Conservation (phyloP, 2,329 filamentous ascomycete genomes). For the Neofusicoccum kwambonambiense region DNA sequence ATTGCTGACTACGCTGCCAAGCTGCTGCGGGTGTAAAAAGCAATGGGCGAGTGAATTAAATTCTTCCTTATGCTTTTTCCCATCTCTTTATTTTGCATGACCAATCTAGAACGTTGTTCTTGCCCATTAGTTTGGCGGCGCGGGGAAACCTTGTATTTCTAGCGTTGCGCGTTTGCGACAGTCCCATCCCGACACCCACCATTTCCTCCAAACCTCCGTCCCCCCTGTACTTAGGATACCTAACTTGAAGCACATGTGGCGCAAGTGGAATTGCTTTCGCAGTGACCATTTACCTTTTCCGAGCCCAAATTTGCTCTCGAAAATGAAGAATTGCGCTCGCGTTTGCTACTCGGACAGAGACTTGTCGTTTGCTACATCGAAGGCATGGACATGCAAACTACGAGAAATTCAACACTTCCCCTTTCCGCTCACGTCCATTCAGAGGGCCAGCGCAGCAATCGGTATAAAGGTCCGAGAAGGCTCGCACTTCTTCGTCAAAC, state of each 20-base stretch:
- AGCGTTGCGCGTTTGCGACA: slow-evolving; percentile 16
- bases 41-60: slow-evolving; percentile 9
- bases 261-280: slow-evolving; percentile 12
- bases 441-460: neutral
- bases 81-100: slow-evolving; percentile 7
- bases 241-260: slow-evolving; percentile 16
- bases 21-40: slow-evolving; percentile 70
- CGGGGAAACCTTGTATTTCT: slow-evolving; percentile 15
- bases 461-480: neutral
- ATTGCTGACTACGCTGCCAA: slow-evolving; percentile 89
- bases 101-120: slow-evolving; percentile 14
- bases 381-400: slow-evolving; percentile 4
- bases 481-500: neutral
- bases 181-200: neutral
- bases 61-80: neutral
- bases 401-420: neutral
- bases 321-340: slow-evolving; percentile 5
- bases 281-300: neutral
- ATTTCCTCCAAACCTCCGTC: neutral
- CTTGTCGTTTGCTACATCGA: slow-evolving; percentile 2
- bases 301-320: neutral
- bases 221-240: slow-evolving; percentile 18
- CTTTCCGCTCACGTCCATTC: neutral
- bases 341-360: neutral
- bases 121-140: slow-evolving; percentile 12